These are phyloP conservation scores for Cyclotella atomus DNA, from an alignment of 108 stramenopile genomes.

Conservation along the genomic window DNA sequence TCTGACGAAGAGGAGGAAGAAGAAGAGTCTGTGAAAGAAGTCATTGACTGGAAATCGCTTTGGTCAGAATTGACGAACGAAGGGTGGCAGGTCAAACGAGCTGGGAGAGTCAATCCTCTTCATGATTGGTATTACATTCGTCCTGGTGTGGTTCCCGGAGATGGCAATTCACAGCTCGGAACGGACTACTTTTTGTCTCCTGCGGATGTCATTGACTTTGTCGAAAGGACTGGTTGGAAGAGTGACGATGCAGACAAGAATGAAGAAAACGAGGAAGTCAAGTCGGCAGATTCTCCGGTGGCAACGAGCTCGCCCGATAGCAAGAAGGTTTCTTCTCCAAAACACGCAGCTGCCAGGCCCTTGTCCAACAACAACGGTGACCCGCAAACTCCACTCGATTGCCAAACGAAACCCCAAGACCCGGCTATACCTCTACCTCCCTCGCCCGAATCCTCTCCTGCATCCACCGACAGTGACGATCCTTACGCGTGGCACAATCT, in stretches of 20 bases:
- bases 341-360: background rate
- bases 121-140: constrained; percentile 51
- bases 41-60: background rate
- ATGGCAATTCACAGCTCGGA: constrained; percentile 11
- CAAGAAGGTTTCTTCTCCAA: too few species aligned
- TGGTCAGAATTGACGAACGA: constrained; percentile 28
- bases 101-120: constrained; percentile 24
- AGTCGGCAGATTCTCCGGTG: too few species aligned
- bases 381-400: constrained; percentile 17
- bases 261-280: background rate
- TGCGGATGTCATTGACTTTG: constrained; percentile 31
- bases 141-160: constrained; percentile 33
- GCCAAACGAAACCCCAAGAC: constrained; percentile 44
- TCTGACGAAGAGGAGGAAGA: background rate
- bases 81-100: constrained; percentile 30
- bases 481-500: constrained; percentile 38
- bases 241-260: background rate
- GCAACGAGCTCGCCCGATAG: too few species aligned
- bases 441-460: constrained; percentile 23
- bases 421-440: constrained; percentile 34
- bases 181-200: constrained; percentile 36
- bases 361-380: too few species aligned
- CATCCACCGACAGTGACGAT: constrained; percentile 10
- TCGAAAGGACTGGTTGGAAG: background rate
- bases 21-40: background rate